These are phyloP conservation scores for Leptomonas pyrrhocoris DNA, from an alignment of 208 protist species.

Conservation along the genomic window DNA sequence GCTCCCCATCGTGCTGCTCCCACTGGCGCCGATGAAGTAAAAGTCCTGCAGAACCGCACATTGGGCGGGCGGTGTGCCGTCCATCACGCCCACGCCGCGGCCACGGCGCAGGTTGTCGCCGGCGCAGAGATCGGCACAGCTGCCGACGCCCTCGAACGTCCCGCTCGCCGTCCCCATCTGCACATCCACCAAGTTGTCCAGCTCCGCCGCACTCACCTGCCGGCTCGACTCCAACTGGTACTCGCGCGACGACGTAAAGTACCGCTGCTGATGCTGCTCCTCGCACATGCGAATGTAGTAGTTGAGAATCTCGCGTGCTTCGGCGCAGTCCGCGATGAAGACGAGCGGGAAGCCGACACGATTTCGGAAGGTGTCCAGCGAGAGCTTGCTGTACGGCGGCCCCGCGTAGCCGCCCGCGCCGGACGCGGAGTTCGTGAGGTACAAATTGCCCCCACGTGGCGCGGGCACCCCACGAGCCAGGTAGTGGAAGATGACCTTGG, in stretches of 20 bases:
- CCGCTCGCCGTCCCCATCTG: not conserved
- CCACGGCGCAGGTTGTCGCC: conserved; percentile 18
- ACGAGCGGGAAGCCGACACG: conserved; percentile 79
- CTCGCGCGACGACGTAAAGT: conserved; percentile 48
- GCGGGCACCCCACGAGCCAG: conserved; percentile 68
- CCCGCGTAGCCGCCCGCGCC: conserved; percentile 25
- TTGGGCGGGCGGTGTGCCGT: conserved; percentile 19
- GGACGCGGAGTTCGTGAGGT: conserved; percentile 40
- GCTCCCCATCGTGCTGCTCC: conserved; percentile 23
- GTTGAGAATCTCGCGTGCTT: conserved; percentile 67
- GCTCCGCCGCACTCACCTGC: conserved; percentile 36
- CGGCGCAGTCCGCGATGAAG: conserved; percentile 83
- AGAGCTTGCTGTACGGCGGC: conserved; percentile 45
- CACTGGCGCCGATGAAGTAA: conserved; percentile 87
- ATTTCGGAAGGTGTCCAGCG: conserved; percentile 60
- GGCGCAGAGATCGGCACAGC: conserved; percentile 23
- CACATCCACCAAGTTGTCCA: conserved; percentile 31
- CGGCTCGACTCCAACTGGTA: conserved; percentile 49
- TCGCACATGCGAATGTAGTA: conserved; percentile 65
- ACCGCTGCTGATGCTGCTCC: conserved; percentile 63
- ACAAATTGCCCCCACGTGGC: conserved; percentile 56
- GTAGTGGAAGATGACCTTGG: conserved; percentile 88
- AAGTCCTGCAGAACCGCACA: conserved; percentile 62
- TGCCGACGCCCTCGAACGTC: conserved; percentile 26
- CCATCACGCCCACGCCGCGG: conserved; percentile 22